Percentiles rank a stretch among this genome's conserved stretches.
phyloP scores from a whole-genome alignment of 306 rosid species.

The Quercus parvula region DNA sequence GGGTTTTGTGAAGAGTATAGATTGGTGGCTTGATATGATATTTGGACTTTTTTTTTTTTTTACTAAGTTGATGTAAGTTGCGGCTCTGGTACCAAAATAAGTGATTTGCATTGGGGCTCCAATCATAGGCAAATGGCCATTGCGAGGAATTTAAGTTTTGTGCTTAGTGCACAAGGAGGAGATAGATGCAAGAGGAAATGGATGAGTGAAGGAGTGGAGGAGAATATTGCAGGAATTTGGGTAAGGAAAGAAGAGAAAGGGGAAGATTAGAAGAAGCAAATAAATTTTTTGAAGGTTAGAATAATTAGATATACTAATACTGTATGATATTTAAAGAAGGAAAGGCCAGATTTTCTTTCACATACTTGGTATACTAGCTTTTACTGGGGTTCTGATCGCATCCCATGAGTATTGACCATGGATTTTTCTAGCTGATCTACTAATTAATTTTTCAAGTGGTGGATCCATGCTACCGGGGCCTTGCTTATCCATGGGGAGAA shows the following conservation, averaged over 20 bases:
- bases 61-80: not conserved
- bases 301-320: not conserved
- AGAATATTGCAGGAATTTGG: not conserved
- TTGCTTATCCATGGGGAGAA: not conserved
- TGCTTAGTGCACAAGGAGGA: not conserved
- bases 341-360: not conserved
- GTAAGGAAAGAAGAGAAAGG: not conserved
- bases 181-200: not conserved
- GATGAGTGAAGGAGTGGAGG: not conserved
- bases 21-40: not conserved
- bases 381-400: not conserved
- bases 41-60: not conserved
- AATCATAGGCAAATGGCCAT: not conserved
- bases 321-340: not conserved
- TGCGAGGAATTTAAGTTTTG: not conserved
- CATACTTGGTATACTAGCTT: not conserved
- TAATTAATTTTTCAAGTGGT: not conserved
- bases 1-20: not conserved
- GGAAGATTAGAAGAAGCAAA: not conserved
- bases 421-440: not conserved
- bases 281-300: not conserved
- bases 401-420: not conserved
- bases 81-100: not conserved
- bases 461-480: not conserved
- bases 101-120: not conserved